A percentile compares a stretch with the other conserved stretches of the same genome.
Conservation (phyloP, 2,329 filamentous ascomycete genomes). For the Nectriaceae sp. region DNA sequence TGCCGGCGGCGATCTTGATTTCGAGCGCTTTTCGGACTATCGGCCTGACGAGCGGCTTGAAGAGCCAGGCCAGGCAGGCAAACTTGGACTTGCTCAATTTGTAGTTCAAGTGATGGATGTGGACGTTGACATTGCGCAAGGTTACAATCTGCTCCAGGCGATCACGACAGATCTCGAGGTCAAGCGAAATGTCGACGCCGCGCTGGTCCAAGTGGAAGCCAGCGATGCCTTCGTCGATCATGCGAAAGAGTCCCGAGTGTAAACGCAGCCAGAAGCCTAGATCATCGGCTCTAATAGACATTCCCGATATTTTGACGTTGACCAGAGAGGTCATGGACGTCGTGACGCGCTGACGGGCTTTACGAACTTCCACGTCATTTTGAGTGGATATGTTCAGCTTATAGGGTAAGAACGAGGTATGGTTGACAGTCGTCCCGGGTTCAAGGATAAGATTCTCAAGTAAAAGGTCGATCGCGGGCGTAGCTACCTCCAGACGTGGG, state of each 20-base stretch:
- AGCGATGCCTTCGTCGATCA: slow-evolving; percentile 82
- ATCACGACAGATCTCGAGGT: slow-evolving; percentile 80
- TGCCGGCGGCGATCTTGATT: slow-evolving; percentile 70
- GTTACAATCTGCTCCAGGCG: slow-evolving; percentile 79
- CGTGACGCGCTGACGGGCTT: slow-evolving; percentile 65
- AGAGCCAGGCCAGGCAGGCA: slow-evolving; percentile 75
- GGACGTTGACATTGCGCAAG: slow-evolving; percentile 73
- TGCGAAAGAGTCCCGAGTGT: slow-evolving; percentile 72
- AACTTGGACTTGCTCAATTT: slow-evolving; percentile 74
- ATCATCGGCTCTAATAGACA: slow-evolving; percentile 83
- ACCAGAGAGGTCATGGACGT: slow-evolving; percentile 69
- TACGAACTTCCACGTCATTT: slow-evolving; percentile 84
- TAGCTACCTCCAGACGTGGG: slow-evolving; percentile 83
- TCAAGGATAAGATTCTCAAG: slow-evolving; percentile 91
- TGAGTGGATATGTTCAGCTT: slow-evolving; percentile 78
- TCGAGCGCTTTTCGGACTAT: slow-evolving; percentile 80
- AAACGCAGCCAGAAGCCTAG: slow-evolving; percentile 87
- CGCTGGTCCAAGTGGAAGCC: slow-evolving; percentile 84
- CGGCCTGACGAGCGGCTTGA: slow-evolving; percentile 82
- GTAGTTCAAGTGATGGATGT: slow-evolving; percentile 87
- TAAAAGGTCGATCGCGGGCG: slow-evolving; percentile 80
- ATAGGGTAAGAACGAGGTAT: slow-evolving; percentile 87
- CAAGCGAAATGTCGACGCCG: slow-evolving; percentile 83
- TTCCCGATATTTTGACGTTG: slow-evolving; percentile 76
- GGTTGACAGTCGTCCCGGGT: slow-evolving; percentile 80